phyloP scores from a whole-genome alignment of 225 moss, liverwort and hornwort species.

The Anthoceros angustus region DNA sequence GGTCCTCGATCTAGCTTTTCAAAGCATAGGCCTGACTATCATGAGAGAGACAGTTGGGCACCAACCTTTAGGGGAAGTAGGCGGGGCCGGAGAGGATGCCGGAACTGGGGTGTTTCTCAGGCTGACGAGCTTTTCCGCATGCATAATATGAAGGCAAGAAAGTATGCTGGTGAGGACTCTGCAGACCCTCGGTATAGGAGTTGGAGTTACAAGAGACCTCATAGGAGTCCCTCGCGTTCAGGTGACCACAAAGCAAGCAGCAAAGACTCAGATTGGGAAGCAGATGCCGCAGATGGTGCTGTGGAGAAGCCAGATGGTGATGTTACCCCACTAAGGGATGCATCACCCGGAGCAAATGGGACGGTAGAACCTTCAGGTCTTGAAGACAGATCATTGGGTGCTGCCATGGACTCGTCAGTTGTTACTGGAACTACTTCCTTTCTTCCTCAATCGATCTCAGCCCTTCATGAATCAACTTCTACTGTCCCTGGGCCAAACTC shows the following conservation, averaged over 20 bases:
- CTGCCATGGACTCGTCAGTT: too few species aligned
- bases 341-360: too few species aligned
- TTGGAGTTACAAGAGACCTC: background rate
- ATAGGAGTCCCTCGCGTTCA: background rate
- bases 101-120: slow-evolving; percentile 5
- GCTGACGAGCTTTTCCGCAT: slow-evolving; percentile 16
- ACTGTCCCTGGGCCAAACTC: too few species aligned
- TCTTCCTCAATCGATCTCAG: too few species aligned
- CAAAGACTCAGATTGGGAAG: slow-evolving; percentile 14
- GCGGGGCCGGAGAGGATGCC: background rate
- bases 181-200: background rate
- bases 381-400: too few species aligned
- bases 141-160: slow-evolving; percentile 14
- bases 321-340: too few species aligned
- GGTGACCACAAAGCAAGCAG: slow-evolving; percentile 8
- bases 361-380: too few species aligned
- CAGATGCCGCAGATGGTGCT: slow-evolving; percentile 3
- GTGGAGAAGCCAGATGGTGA: too few species aligned
- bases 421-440: too few species aligned
- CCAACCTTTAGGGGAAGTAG: background rate
- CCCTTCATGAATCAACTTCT: too few species aligned
- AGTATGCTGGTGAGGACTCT: background rate
- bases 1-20: background rate
- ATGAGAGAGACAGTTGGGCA: background rate
- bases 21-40: background rate